Percentiles rank a stretch among this genome's conserved stretches.
Conservation (phyloP, 805 yeast species). For the Brettanomyces naardenensis region DNA sequence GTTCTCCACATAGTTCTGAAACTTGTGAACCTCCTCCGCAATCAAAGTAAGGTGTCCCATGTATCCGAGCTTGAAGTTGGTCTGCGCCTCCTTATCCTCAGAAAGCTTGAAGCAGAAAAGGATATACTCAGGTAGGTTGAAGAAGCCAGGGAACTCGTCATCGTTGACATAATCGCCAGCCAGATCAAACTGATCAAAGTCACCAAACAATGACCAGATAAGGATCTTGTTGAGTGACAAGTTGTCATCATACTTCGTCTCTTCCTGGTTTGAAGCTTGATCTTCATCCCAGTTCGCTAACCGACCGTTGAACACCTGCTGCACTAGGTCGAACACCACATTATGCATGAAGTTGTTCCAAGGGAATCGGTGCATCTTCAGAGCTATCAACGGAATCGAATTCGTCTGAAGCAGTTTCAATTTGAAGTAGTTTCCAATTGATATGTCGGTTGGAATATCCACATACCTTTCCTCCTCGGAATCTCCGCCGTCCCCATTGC, state of each 20-base stretch:
- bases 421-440: conserved; percentile 79
- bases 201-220: conserved; percentile 29
- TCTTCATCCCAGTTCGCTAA: conserved; percentile 30
- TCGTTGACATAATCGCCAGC: conserved; percentile 7
- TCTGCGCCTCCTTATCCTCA: conserved; percentile 23
- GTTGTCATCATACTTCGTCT: conserved; percentile 26
- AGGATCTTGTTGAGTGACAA: conserved; percentile 26
- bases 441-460: conserved; percentile 20
- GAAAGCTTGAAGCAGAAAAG: conserved; percentile 23
- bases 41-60: conserved; percentile 53
- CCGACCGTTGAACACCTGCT: conserved; percentile 81
- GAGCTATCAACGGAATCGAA: conserved; percentile 54
- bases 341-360: conserved; percentile 98
- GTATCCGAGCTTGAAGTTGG: conserved; percentile 44
- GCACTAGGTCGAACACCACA: conserved; percentile 91
- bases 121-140: conserved; percentile 24
- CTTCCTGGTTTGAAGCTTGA: conserved; percentile 26
- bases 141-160: conserved; percentile 23
- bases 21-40: conserved; percentile 54
- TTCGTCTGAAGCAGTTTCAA: conserved; percentile 65
- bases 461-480: conserved; percentile 17
- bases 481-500: conserved; percentile 2
- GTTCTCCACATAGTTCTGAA: conserved; percentile 29
- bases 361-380: conserved; percentile 72
- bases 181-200: conserved; percentile 17